A percentile compares a stretch with the other conserved stretches of the same genome.
Evolutionary conservation across 1,284 basidiomycete species (phyloP).

Genomic region (Wolfiporia cocos): DNA sequence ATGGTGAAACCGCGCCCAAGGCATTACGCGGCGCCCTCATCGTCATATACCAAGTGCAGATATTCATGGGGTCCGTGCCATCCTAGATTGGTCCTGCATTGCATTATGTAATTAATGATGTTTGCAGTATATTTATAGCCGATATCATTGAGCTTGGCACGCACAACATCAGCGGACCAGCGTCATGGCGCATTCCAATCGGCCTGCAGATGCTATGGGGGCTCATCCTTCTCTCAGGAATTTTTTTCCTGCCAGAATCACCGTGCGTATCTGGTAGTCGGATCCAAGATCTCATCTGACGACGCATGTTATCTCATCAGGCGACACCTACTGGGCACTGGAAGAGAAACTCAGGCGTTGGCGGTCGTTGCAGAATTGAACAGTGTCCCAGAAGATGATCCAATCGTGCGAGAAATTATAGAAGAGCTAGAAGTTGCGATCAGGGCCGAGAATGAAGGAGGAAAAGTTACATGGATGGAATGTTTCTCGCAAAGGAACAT

Average conservation of each 20-base stretch:
- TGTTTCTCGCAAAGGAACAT: slow-evolving; percentile 68
- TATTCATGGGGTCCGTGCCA: slow-evolving; percentile 38
- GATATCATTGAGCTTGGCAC: slow-evolving; percentile 72
- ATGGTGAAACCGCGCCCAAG: slow-evolving; percentile 76
- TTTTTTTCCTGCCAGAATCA: slow-evolving; percentile 77
- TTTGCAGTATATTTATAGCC: slow-evolving; percentile 61
- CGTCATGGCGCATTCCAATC: slow-evolving; percentile 68
- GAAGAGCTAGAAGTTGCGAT: slow-evolving; percentile 69
- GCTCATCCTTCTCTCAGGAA: slow-evolving; percentile 58
- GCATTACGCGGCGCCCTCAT: slow-evolving; percentile 68
- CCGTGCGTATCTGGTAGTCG: slow-evolving; percentile 38
- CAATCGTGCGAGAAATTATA: slow-evolving; percentile 56
- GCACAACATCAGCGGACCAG: slow-evolving; percentile 50
- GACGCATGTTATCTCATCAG: slow-evolving; percentile 34
- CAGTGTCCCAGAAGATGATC: slow-evolving; percentile 52
- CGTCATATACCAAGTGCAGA: slow-evolving; percentile 76
- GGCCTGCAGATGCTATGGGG: slow-evolving; percentile 69
- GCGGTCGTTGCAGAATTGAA: slow-evolving; percentile 64
- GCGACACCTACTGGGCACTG: slow-evolving; percentile 55
- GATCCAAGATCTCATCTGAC: background rate
- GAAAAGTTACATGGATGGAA: slow-evolving; percentile 74
- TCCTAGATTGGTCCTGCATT: too few relatives aligned
- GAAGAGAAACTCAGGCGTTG: slow-evolving; percentile 47
- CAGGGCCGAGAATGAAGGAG: slow-evolving; percentile 66
- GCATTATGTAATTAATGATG: slow-evolving; percentile 2